These are phyloP conservation scores for Tetracladium maxilliforme DNA, from an alignment of 2,329 filamentous ascomycete species.

Conservation along the genomic window DNA sequence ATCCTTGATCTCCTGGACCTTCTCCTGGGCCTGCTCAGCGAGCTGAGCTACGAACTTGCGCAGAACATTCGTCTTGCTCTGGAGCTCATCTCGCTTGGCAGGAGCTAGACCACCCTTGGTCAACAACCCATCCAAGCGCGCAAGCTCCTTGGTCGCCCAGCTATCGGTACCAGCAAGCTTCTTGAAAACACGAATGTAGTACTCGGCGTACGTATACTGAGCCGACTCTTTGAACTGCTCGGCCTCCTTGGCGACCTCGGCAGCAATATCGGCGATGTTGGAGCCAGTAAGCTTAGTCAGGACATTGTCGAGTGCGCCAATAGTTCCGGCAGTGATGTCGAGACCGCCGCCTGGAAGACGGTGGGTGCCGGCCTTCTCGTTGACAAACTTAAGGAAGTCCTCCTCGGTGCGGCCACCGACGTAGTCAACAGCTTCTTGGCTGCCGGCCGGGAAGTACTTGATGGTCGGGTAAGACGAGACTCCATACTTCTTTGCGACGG, in stretches of 20 bases:
- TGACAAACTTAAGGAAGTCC: conserved; percentile 68
- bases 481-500: conserved; percentile 58
- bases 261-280: conserved; percentile 44
- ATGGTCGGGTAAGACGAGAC: conserved; percentile 89
- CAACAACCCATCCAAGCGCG: conserved; percentile 64
- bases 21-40: conserved; percentile 34
- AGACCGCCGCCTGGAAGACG: conserved; percentile 70
- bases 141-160: conserved; percentile 75
- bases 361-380: conserved; percentile 79
- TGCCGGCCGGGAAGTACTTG: conserved; percentile 89
- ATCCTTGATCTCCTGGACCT: conserved; percentile 47
- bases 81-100: conserved; percentile 79
- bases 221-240: conserved; percentile 45
- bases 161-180: conserved; percentile 67
- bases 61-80: conserved; percentile 77
- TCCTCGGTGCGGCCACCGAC: conserved; percentile 61
- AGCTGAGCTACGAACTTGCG: conserved; percentile 55
- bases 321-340: conserved; percentile 64
- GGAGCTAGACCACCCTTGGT: conserved; percentile 75
- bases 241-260: conserved; percentile 59
- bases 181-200: conserved; percentile 84
- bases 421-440: conserved; percentile 58
- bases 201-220: conserved; percentile 70
- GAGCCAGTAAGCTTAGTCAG: conserved; percentile 58
- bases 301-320: conserved; percentile 63